phyloP scores from a whole-genome alignment of 2,329 filamentous ascomycete species.

The Hypoxylon sp. region DNA sequence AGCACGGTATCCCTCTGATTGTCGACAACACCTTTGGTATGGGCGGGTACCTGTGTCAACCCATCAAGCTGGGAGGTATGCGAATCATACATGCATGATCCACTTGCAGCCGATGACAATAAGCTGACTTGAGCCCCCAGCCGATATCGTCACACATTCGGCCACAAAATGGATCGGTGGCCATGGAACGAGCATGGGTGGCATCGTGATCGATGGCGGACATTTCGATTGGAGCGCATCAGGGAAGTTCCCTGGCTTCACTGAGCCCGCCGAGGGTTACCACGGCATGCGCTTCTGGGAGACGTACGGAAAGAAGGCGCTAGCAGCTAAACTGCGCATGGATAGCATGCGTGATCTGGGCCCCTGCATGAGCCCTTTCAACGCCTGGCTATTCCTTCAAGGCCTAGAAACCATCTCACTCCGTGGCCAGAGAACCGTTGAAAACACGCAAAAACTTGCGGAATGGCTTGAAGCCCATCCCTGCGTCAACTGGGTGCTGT shows the following conservation, averaged over 20 bases:
- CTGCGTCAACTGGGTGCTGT: slow-evolving; percentile 79
- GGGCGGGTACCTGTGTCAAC: slow-evolving; percentile 74
- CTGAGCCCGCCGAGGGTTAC: slow-evolving; percentile 76
- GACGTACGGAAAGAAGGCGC: slow-evolving; percentile 74
- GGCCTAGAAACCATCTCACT: slow-evolving; percentile 78
- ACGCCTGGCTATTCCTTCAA: slow-evolving; percentile 77
- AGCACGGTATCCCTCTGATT: slow-evolving; percentile 53
- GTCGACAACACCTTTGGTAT: slow-evolving; percentile 81
- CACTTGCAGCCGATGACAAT: neutral
- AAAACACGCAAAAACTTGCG: slow-evolving; percentile 74
- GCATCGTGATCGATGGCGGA: slow-evolving; percentile 75
- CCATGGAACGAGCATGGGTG: slow-evolving; percentile 78
- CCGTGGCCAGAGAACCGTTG: slow-evolving; percentile 74
- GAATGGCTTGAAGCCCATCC: slow-evolving; percentile 76
- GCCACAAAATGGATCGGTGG: slow-evolving; percentile 82
- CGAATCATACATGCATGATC: slow-evolving; percentile 15
- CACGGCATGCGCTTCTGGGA: slow-evolving; percentile 79
- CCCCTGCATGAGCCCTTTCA: slow-evolving; percentile 76
- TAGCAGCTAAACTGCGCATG: slow-evolving; percentile 75
- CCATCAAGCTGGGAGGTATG: slow-evolving; percentile 71
- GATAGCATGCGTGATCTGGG: slow-evolving; percentile 79
- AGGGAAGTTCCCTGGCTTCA: slow-evolving; percentile 77
- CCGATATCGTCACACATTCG: slow-evolving; percentile 78
- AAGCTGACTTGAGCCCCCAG: slow-evolving; percentile 50
- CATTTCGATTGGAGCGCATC: slow-evolving; percentile 80